These are phyloP conservation scores for Mucor saturninus DNA, from an alignment of 371 early-diverging fungal genomes.

Conservation along the genomic window DNA sequence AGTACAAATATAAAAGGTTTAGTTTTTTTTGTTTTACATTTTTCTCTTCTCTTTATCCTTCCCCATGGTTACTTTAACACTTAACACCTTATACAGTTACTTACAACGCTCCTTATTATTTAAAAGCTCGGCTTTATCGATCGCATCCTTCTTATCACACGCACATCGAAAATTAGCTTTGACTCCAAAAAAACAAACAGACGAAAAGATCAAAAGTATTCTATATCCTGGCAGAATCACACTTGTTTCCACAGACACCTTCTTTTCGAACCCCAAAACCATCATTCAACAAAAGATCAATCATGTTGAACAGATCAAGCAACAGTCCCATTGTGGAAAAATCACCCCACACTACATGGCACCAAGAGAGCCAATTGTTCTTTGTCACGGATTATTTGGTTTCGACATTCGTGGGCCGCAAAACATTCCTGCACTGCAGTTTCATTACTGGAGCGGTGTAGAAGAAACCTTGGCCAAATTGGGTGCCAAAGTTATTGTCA, in stretches of 20 bases:
- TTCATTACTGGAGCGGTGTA: constrained; percentile 92
- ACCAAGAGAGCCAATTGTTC: constrained; percentile 83
- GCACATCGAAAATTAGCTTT: constrained; percentile 17
- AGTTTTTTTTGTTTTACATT: too few relatives aligned
- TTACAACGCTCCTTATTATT: constrained; percentile 19
- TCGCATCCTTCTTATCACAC: constrained; percentile 19
- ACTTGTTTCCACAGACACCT: constrained; percentile 12
- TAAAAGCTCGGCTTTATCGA: constrained; percentile 11
- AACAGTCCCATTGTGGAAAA: constrained; percentile 38
- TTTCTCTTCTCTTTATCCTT: too few relatives aligned
- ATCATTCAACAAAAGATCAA: constrained; percentile 1
- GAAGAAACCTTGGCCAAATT: constrained; percentile 77
- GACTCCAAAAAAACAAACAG: constrained; percentile 10
- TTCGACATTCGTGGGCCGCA: constrained; percentile 84
- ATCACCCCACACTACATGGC: constrained; percentile 70
- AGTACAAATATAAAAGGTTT: too few relatives aligned
- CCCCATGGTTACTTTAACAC: constrained; percentile 20
- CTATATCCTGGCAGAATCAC: constrained; percentile 24
- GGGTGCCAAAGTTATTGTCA: constrained; percentile 85
- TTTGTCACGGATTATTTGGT: constrained; percentile 93
- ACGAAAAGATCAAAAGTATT: constrained; percentile 5
- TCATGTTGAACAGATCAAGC: constrained; percentile 9
- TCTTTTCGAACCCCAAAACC: constrained; percentile 15
- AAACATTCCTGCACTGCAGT: constrained; percentile 78
- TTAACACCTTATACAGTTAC: constrained; percentile 23